These are phyloP conservation scores for Ceriops tagal DNA, from an alignment of 345 rosid genomes.

Conservation along the genomic window DNA sequence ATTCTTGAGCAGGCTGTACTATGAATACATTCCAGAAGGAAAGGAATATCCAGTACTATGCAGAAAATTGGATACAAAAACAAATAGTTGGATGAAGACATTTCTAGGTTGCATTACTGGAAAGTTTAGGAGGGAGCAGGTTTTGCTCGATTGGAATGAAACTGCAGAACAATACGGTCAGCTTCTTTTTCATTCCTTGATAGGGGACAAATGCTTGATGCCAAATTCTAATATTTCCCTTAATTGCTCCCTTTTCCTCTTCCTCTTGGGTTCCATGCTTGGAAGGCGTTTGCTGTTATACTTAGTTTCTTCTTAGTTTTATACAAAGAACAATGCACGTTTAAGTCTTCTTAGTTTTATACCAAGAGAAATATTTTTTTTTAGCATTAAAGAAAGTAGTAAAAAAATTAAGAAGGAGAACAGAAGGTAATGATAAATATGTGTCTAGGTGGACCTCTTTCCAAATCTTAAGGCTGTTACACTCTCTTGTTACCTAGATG, in stretches of 20 bases:
- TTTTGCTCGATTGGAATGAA: constrained; percentile 87
- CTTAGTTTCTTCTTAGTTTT: not conserved
- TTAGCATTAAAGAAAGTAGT: not conserved
- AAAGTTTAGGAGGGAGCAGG: constrained; percentile 47
- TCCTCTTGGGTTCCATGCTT: not conserved
- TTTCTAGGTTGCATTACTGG: constrained; percentile 28
- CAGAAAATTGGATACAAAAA: constrained; percentile 42
- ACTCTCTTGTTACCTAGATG: not conserved
- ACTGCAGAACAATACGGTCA: constrained; percentile 71
- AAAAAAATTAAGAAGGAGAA: too few species aligned
- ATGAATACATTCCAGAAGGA: constrained; percentile 73
- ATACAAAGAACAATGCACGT: not conserved
- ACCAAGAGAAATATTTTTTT: not conserved
- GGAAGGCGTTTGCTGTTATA: not conserved
- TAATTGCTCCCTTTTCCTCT: not conserved
- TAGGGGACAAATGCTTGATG: too few species aligned
- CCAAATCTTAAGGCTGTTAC: not conserved
- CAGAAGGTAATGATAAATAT: not conserved
- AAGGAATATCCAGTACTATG: constrained; percentile 80
- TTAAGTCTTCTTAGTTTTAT: not conserved
- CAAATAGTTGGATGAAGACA: constrained; percentile 37
- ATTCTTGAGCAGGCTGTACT: constrained; percentile 49
- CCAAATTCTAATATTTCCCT: not conserved
- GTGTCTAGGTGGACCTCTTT: not conserved
- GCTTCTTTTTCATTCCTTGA: constrained; percentile 11